A percentile compares a stretch with the other conserved stretches of the same genome.
Evolutionary conservation across 495 filamentous ascomycete genomes (phyloP).

Genomic region (Rhypophila decipiens): DNA sequence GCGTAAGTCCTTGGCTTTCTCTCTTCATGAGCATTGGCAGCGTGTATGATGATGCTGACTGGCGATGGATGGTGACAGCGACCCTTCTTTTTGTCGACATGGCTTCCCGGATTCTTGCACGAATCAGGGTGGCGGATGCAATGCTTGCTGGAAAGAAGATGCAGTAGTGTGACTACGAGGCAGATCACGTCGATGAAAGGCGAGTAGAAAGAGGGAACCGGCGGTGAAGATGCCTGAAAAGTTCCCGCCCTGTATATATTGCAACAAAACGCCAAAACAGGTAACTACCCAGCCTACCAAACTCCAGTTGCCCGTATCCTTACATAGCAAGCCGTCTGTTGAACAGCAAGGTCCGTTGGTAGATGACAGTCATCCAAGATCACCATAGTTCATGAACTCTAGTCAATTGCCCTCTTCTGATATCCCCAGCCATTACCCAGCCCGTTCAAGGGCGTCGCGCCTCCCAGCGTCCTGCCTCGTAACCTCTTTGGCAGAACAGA

Average conservation of each 20-base stretch:
- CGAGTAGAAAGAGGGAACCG: neutral
- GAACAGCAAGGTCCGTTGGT: too few relatives aligned
- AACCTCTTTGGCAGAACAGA: conserved; percentile 51
- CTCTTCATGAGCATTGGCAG: neutral
- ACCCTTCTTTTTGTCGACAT: conserved; percentile 34
- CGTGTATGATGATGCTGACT: neutral
- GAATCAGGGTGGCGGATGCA: conserved; percentile 29
- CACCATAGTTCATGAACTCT: too few relatives aligned
- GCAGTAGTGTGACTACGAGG: conserved; percentile 13
- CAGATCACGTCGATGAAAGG: neutral
- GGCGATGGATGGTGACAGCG: conserved; percentile 15
- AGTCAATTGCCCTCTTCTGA: conserved; percentile 39
- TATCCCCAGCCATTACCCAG: conserved; percentile 53
- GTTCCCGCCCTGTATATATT: neutral
- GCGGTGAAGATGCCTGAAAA: conserved; percentile 3
- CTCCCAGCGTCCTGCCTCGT: conserved; percentile 43
- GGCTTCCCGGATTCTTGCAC: conserved; percentile 29
- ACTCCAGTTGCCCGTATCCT: neutral
- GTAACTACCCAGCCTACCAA: neutral
- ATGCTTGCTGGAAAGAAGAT: conserved; percentile 26
- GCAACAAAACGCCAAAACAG: too few relatives aligned
- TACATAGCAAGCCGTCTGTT: too few relatives aligned
- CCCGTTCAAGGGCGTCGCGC: conserved; percentile 42
- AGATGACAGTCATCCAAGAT: neutral
- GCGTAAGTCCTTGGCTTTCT: conserved; percentile 46